Conservation (phyloP, 2,329 filamentous ascomycete species). For the Trichophyton schoenleinii region DNA sequence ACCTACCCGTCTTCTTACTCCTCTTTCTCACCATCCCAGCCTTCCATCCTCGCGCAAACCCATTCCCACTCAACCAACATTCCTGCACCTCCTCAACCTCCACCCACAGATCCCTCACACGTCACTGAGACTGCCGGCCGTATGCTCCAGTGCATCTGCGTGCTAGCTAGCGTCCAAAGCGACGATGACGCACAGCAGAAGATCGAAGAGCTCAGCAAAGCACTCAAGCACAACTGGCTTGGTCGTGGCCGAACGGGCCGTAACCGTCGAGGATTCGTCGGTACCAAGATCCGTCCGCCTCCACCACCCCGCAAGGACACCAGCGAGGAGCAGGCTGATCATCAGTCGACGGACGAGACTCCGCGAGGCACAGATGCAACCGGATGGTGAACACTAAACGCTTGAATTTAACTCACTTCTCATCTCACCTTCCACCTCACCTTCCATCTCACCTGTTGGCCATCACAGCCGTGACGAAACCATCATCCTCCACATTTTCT, state of each 20-base stretch:
- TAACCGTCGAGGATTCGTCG: conserved; percentile 81
- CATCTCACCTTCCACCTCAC: not conserved
- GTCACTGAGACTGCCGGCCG: conserved; percentile 90
- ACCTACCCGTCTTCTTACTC: conserved; percentile 33
- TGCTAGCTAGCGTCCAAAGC: conserved; percentile 64
- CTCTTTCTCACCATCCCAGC: conserved; percentile 28
- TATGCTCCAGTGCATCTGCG: conserved; percentile 92
- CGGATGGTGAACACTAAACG: not conserved
- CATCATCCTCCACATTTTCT: not conserved
- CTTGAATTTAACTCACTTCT: not conserved
- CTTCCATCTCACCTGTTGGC: not conserved
- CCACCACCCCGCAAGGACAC: conserved; percentile 4
- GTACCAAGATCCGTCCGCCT: conserved; percentile 39
- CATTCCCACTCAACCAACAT: not conserved
- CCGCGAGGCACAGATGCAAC: not conserved
- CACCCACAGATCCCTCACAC: conserved; percentile 36
- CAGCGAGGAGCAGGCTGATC: not conserved
- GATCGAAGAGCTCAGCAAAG: conserved; percentile 70
- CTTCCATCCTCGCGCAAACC: conserved; percentile 16
- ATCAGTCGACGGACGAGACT: not conserved
- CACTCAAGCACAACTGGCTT: conserved; percentile 94
- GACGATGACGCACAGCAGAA: conserved; percentile 62
- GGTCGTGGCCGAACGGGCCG: conserved; percentile 78
- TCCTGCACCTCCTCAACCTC: not conserved
- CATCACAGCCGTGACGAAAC: not conserved